Evolutionary conservation across 768 basidiomycete species (phyloP), one percentile per base, ranked within the genome.

Genomic region (Podaxis sp.): DNA sequence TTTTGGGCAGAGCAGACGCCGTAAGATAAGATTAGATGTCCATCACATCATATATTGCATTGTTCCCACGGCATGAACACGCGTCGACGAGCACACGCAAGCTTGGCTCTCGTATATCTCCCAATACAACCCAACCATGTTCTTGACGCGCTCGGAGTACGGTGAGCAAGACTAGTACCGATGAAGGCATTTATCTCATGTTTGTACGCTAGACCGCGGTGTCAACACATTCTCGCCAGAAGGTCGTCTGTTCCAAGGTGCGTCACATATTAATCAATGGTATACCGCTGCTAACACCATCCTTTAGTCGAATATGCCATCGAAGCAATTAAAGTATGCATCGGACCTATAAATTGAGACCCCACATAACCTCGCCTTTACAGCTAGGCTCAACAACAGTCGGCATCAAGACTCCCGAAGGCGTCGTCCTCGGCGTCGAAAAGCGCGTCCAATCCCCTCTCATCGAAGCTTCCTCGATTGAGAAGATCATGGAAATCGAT

Each of bases 401-500:
- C 68, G 97, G 96, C 64, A 91, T 99, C 73, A 87, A 87, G 71
- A 98, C 97, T 36, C 83, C 88, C 41, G 82, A 92, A 68, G 97
- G 97, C 64, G 91, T 95, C 68, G 83, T 99, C 66, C 89, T 99
- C 63, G 97, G 87, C 59, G 95, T 99, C 67, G 97, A 99, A 82
- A 99, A 99, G 80, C 95, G 97, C 75, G 94, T 97, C 57, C 95
- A 97, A 76, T 98, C 96, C 0, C 93, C 95, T 10, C 85, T 99
- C 53, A 87, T 99, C 70, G 97, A 98, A 79, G 88, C 95, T 44
- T 90, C 86, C 66, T 96, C 95, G 60, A 95, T 99, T 72, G 96
- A 99, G 76, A 99, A 99, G 83, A 99, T 99, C 74, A 98, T 99
- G 96, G 97, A 99, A 80, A 99, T 99, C 70, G 97, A 99, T 78